These are phyloP conservation scores for Zizania palustris DNA, from an alignment of 202 grass and related monocot species.

Conservation along the genomic window DNA sequence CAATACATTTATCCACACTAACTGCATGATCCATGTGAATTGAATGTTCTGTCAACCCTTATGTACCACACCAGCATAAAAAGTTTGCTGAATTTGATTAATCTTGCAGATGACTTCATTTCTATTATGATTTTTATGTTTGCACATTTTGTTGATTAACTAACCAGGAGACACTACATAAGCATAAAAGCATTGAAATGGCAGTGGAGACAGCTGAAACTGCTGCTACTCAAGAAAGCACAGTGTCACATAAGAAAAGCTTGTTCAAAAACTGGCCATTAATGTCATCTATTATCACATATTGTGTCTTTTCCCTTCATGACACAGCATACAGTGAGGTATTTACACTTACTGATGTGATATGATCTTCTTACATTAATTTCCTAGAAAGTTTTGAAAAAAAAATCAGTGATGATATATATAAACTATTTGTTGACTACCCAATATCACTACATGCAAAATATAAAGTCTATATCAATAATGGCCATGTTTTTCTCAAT, in stretches of 20 bases:
- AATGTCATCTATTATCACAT: slow-evolving; percentile 65
- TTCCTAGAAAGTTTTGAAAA: no score
- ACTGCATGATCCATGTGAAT: background rate
- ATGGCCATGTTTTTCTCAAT: background rate
- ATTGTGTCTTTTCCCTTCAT: slow-evolving; percentile 58
- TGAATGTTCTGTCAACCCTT: background rate
- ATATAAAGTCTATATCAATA: background rate
- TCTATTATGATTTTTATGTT: background rate
- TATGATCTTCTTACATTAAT: background rate
- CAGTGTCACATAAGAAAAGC: slow-evolving; percentile 31
- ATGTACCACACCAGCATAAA: background rate
- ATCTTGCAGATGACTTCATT: background rate
- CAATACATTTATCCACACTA: background rate
- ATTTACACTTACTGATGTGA: background rate
- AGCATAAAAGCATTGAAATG: slow-evolving; percentile 46
- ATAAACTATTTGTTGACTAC: background rate
- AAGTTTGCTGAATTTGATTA: background rate
- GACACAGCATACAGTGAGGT: slow-evolving; percentile 68
- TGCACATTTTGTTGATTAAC: background rate
- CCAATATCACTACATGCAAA: background rate
- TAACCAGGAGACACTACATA: slow-evolving; percentile 79
- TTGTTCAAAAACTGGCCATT: slow-evolving; percentile 65
- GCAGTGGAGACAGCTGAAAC: background rate
- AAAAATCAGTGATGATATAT: no score
- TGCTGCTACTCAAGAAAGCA: background rate